A percentile compares a stretch with the other conserved stretches of the same genome.
Conservation (phyloP, 768 basidiomycete species). For the Sporobolomyces pararoseus region DNA sequence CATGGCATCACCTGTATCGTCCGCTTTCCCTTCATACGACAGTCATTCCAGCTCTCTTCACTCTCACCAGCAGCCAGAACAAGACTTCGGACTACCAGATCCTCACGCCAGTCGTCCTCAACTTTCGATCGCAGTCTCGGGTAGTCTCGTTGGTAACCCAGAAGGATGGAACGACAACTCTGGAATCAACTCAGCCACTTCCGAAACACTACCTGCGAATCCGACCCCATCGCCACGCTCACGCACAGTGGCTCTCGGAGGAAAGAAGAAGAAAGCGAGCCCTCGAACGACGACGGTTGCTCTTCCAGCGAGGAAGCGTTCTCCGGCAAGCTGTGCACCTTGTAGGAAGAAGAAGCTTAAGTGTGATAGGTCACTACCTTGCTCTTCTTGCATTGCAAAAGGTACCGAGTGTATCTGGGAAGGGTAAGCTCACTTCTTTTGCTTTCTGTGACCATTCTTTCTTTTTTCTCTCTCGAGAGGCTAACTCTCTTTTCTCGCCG, state of each 20-base stretch:
- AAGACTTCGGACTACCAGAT: neutral
- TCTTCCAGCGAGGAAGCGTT: conserved; percentile 10
- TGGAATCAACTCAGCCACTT: neutral
- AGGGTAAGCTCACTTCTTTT: conserved; percentile 8
- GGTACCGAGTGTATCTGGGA: conserved; percentile 33
- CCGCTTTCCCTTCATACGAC: conserved; percentile 4
- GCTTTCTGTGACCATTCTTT: neutral
- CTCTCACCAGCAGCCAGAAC: neutral
- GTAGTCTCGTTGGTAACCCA: conserved; percentile 6
- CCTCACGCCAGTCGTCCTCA: neutral
- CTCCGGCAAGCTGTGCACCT: conserved; percentile 26
- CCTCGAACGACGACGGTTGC: neutral
- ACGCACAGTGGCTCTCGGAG: neutral
- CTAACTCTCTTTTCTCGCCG: neutral
- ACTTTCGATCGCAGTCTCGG: neutral
- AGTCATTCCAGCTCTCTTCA: neutral
- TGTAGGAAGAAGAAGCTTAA: conserved; percentile 36
- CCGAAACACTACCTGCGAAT: neutral
- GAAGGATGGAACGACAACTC: neutral
- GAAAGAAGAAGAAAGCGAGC: conserved; percentile 5
- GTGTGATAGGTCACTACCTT: conserved; percentile 30
- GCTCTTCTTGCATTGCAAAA: conserved; percentile 26
- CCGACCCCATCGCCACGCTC: conserved; percentile 2
- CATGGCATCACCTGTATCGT: neutral
- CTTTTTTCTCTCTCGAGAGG: too few species aligned